Conservation (phyloP, 2,329 filamentous ascomycete genomes). For the Epicoccum sorghinum region DNA sequence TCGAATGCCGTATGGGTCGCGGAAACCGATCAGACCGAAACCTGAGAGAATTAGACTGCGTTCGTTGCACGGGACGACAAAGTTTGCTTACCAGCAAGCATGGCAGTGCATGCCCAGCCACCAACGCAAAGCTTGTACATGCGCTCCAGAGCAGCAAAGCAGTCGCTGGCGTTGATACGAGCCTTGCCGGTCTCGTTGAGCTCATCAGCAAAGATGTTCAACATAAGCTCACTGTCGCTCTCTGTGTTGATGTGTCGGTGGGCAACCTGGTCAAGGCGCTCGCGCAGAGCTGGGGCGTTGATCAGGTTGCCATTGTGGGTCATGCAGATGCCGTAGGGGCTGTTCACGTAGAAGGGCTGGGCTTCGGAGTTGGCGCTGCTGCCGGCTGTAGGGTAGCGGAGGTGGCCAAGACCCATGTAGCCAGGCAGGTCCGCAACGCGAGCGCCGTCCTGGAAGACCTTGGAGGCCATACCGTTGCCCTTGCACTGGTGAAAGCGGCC, state of each 20-base stretch:
- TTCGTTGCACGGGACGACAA: too few species aligned
- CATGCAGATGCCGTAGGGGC: constrained; percentile 80
- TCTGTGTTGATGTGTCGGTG: constrained; percentile 90
- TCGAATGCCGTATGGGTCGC: constrained; percentile 81
- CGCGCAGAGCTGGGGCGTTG: constrained; percentile 72
- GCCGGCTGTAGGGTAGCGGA: constrained; percentile 89
- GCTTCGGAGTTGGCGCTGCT: constrained; percentile 84
- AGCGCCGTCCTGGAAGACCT: constrained; percentile 82
- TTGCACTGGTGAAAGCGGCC: constrained; percentile 89
- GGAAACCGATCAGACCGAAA: constrained; percentile 81
- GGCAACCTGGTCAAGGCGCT: constrained; percentile 76
- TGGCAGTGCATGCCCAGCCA: constrained; percentile 79
- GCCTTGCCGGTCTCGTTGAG: constrained; percentile 81
- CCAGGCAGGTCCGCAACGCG: constrained; percentile 77
- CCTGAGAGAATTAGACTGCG: constrained; percentile 48
- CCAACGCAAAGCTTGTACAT: constrained; percentile 78
- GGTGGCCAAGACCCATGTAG: constrained; percentile 83
- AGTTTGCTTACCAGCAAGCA: constrained; percentile 68
- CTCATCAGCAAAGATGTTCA: constrained; percentile 87
- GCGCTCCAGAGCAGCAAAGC: constrained; percentile 72
- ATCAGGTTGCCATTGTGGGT: constrained; percentile 90
- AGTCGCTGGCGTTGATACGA: constrained; percentile 77
- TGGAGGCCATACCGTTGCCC: constrained; percentile 84
- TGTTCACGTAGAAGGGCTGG: constrained; percentile 92
- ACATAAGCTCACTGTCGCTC: constrained; percentile 83